Evolutionary conservation across 306 rosid genomes (phyloP).

Genomic region (Fragaria nilgerrensis): DNA sequence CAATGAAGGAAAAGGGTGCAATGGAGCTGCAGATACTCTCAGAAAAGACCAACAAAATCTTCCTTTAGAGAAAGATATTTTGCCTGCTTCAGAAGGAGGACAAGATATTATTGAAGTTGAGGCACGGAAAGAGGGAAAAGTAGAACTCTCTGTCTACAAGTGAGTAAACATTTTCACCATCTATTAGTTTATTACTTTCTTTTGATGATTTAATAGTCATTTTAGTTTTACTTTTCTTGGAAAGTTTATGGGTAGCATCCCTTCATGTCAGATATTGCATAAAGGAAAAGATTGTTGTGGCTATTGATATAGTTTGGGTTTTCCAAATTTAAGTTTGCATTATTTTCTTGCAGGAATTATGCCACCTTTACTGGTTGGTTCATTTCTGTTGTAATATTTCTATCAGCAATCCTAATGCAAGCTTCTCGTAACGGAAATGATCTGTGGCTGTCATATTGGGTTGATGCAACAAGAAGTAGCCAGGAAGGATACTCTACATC

Average conservation of each 20-base stretch:
- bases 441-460: slow-evolving; percentile 96
- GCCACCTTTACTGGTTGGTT: slow-evolving; percentile 75
- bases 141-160: slow-evolving; percentile 77
- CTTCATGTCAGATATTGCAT: slow-evolving; percentile 9
- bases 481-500: slow-evolving; percentile 59
- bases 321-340: not conserved
- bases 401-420: slow-evolving; percentile 91
- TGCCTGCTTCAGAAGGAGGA: slow-evolving; percentile 32
- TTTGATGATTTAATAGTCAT: not conserved
- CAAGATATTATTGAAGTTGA: slow-evolving; percentile 68
- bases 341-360: slow-evolving; percentile 59
- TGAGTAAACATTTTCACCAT: slow-evolving; percentile 35
- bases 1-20: slow-evolving; percentile 39
- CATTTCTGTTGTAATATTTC: slow-evolving; percentile 59
- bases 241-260: not conserved
- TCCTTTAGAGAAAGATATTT: slow-evolving; percentile 33
- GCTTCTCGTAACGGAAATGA: slow-evolving; percentile 96
- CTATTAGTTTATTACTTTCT: not conserved
- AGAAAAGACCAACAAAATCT: slow-evolving; percentile 30
- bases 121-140: slow-evolving; percentile 83
- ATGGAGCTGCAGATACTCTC: slow-evolving; percentile 33
- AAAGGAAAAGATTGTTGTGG: not conserved
- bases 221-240: too few species aligned
- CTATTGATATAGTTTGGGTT: not conserved
- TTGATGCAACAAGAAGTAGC: slow-evolving; percentile 64